Percentiles rank a stretch among this genome's conserved stretches.
phyloP scores from a whole-genome alignment of 306 rosid genomes.

The Canavalia gladiata region DNA sequence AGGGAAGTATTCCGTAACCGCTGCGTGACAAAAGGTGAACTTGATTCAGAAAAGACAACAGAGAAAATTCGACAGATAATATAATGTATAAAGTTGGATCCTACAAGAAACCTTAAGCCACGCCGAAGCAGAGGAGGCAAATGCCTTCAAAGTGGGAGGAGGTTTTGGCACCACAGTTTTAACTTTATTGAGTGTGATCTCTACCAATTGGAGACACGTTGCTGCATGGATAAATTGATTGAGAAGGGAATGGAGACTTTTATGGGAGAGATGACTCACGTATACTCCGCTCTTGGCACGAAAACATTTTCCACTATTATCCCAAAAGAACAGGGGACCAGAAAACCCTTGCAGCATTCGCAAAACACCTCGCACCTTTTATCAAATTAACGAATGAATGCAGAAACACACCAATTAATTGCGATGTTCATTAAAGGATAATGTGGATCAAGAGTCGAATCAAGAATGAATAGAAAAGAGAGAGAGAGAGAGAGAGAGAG shows the following conservation, averaged over 20 bases:
- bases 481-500: slow-evolving; percentile 7
- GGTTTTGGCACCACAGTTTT: slow-evolving; percentile 56
- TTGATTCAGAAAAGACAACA: neutral
- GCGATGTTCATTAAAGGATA: neutral
- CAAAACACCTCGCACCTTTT: slow-evolving; percentile 84
- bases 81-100: neutral
- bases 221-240: slow-evolving; percentile 82
- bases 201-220: slow-evolving; percentile 77
- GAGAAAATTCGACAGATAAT: neutral
- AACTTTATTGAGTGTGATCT: slow-evolving; percentile 53
- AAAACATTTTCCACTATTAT: slow-evolving; percentile 55
- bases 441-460: slow-evolving; percentile 12
- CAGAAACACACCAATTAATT: slow-evolving; percentile 1
- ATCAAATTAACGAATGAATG: slow-evolving; percentile 34
- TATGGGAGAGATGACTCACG: slow-evolving; percentile 73
- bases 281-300: slow-evolving; percentile 67
- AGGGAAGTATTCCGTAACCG: slow-evolving; percentile 73
- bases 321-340: slow-evolving; percentile 79
- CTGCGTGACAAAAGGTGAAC: slow-evolving; percentile 54
- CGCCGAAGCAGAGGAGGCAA: slow-evolving; percentile 69
- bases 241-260: slow-evolving; percentile 70
- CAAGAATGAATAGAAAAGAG: neutral
- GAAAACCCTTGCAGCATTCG: slow-evolving; percentile 93
- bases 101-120: slow-evolving; percentile 76
- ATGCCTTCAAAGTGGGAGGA: slow-evolving; percentile 83